A percentile compares a stretch with the other conserved stretches of the same genome.
Evolutionary conservation across 179 eudicot genomes (phyloP).

Genomic region (Drosera spatulata): DNA sequence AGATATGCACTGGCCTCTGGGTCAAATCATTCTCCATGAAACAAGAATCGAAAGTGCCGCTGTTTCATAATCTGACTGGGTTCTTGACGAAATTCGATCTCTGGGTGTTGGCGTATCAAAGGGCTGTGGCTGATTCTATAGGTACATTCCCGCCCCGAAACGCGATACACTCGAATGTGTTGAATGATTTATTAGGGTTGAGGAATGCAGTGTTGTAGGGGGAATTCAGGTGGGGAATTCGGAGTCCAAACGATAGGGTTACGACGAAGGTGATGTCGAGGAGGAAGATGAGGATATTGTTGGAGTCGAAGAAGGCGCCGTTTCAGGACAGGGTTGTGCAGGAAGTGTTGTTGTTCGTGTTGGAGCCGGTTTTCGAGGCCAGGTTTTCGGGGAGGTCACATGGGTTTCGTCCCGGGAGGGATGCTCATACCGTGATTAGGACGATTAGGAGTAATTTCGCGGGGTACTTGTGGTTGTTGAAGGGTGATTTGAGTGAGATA

Average conservation of each 20-base stretch:
- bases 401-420: slow-evolving; percentile 73
- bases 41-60: slow-evolving; percentile 10
- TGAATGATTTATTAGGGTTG: slow-evolving; percentile 47
- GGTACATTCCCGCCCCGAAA: slow-evolving; percentile 60
- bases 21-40: slow-evolving; percentile 42
- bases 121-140: slow-evolving; percentile 60
- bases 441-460: slow-evolving; percentile 82
- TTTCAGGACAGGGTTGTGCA: slow-evolving; percentile 86
- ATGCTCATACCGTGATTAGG: slow-evolving; percentile 80
- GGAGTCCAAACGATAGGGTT: slow-evolving; percentile 39
- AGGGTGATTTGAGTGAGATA: slow-evolving; percentile 56
- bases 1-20: slow-evolving; percentile 59
- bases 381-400: slow-evolving; percentile 66
- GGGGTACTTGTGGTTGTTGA: slow-evolving; percentile 81
- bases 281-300: slow-evolving; percentile 20
- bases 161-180: slow-evolving; percentile 30
- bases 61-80: slow-evolving; percentile 65
- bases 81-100: slow-evolving; percentile 67
- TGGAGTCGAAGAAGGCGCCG: slow-evolving; percentile 17
- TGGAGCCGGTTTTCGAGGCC: slow-evolving; percentile 85
- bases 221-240: slow-evolving; percentile 48
- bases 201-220: slow-evolving; percentile 52
- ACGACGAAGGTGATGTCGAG: slow-evolving; percentile 21
- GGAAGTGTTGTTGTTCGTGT: slow-evolving; percentile 60
- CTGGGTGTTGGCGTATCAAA: slow-evolving; percentile 86